These are phyloP conservation scores for Ganoderma leucocontextum DNA, from an alignment of 1,284 basidiomycete genomes.

Conservation along the genomic window DNA sequence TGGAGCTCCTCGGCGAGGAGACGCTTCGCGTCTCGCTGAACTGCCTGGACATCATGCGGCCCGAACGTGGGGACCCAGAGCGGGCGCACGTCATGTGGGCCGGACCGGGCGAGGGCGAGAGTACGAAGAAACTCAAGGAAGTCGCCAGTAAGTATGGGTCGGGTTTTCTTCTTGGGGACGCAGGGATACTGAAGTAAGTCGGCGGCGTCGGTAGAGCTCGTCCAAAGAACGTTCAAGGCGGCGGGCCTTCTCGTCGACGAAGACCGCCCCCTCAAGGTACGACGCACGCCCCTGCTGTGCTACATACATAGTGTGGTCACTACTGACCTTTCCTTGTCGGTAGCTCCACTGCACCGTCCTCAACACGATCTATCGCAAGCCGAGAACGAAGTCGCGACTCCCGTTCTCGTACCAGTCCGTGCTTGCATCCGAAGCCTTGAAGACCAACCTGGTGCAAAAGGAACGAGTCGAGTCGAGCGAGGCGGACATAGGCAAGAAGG, in stretches of 20 bases:
- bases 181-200: background rate
- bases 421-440: constrained; percentile 44
- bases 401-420: constrained; percentile 61
- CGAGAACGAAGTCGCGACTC: constrained; percentile 40
- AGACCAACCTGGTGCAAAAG: constrained; percentile 22
- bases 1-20: constrained; percentile 35
- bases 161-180: background rate
- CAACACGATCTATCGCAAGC: constrained; percentile 64
- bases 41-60: constrained; percentile 59
- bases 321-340: constrained; percentile 5
- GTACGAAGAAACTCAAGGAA: constrained; percentile 40
- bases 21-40: constrained; percentile 56
- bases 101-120: constrained; percentile 50
- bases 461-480: background rate
- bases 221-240: constrained; percentile 54
- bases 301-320: background rate
- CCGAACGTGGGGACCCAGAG: constrained; percentile 46
- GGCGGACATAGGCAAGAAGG: constrained; percentile 2
- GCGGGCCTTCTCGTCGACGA: constrained; percentile 55
- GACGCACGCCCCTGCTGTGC: constrained; percentile 17
- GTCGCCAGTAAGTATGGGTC: constrained; percentile 55
- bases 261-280: constrained; percentile 66
- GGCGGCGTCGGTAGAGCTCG: constrained; percentile 46
- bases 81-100: constrained; percentile 68
- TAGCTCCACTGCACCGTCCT: constrained; percentile 76